A percentile compares a stretch with the other conserved stretches of the same genome.
Evolutionary conservation across 176 grass and related monocot genomes (phyloP).

Genomic region (Zea luxurians): DNA sequence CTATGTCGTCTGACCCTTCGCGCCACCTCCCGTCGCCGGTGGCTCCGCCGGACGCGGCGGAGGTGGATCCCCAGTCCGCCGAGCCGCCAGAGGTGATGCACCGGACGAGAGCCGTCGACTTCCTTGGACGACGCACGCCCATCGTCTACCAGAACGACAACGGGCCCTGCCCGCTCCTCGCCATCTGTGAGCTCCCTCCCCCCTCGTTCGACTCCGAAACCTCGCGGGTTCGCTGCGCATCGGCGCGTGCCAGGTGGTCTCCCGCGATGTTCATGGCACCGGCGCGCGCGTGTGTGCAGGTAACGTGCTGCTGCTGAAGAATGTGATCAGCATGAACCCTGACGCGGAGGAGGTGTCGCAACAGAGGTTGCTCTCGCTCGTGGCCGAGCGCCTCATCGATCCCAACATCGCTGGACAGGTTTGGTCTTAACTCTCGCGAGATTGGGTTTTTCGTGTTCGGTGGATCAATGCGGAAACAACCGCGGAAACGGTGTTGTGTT

Average conservation of each 20-base stretch:
- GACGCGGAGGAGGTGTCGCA: slow-evolving; percentile 86
- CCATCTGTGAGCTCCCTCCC: slow-evolving; percentile 66
- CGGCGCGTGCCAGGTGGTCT: neutral
- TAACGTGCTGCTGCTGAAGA: slow-evolving; percentile 93
- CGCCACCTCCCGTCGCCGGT: slow-evolving; percentile 32
- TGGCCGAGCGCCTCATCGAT: slow-evolving; percentile 89
- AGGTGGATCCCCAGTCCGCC: slow-evolving; percentile 19
- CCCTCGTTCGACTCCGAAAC: neutral
- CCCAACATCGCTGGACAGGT: slow-evolving; percentile 80
- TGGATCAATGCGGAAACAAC: neutral
- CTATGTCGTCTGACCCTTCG: slow-evolving; percentile 40
- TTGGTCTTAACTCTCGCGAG: neutral
- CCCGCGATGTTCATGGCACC: slow-evolving; percentile 2
- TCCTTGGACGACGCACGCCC: slow-evolving; percentile 78
- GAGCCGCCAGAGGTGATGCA: slow-evolving; percentile 65
- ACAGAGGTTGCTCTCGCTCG: slow-evolving; percentile 90
- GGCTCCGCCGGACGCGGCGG: slow-evolving; percentile 37
- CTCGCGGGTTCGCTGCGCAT: neutral
- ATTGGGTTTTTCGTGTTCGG: neutral
- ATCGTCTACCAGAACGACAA: slow-evolving; percentile 99
- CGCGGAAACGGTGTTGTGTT: neutral
- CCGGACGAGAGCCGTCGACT: slow-evolving; percentile 83
- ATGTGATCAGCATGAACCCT: slow-evolving; percentile 74
- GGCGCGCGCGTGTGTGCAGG: slow-evolving; percentile 38
- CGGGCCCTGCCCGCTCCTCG: slow-evolving; percentile 94